Evolutionary conservation across 176 grass and related monocot genomes (phyloP).

Genomic region (Melocanna baccifera): DNA sequence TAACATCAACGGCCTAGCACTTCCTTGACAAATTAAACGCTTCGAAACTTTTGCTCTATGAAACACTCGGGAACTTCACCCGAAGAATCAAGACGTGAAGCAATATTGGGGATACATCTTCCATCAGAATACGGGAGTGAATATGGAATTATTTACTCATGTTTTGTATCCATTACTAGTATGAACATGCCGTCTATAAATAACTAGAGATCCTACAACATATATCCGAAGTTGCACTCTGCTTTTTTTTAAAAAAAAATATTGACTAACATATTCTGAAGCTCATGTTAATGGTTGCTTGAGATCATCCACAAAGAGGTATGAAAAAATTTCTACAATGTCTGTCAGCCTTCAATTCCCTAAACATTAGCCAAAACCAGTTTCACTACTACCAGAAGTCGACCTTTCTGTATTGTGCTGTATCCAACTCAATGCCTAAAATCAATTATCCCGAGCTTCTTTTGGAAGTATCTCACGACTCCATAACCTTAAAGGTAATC

Average conservation of each 20-base stretch:
- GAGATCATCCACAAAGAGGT: not conserved
- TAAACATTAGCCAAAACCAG: constrained; percentile 20
- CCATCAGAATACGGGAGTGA: not conserved
- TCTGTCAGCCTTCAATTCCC: constrained; percentile 23
- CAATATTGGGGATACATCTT: not conserved
- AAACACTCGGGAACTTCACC: not conserved
- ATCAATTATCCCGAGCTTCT: constrained; percentile 47
- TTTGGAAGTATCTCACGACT: constrained; percentile 55
- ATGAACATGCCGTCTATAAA: not conserved
- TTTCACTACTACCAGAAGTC: not conserved
- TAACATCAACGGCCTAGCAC: not conserved
- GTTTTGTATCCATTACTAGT: constrained; percentile 12
- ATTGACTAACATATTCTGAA: constrained; percentile 1
- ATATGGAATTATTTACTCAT: not conserved
- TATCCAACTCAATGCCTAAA: constrained; percentile 13
- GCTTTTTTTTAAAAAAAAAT: not conserved
- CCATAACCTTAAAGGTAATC: constrained; percentile 35
- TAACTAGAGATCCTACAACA: constrained; percentile 17
- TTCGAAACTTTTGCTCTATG: not conserved
- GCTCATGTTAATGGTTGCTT: not conserved
- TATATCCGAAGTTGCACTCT: constrained; percentile 10
- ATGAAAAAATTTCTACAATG: not conserved
- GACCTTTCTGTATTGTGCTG: not conserved
- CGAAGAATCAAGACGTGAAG: not conserved
- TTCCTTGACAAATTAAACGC: not conserved